A percentile compares a stretch with the other conserved stretches of the same genome.
Conservation (phyloP, 202 grass and related monocot species). For the Panicum virgatum region DNA sequence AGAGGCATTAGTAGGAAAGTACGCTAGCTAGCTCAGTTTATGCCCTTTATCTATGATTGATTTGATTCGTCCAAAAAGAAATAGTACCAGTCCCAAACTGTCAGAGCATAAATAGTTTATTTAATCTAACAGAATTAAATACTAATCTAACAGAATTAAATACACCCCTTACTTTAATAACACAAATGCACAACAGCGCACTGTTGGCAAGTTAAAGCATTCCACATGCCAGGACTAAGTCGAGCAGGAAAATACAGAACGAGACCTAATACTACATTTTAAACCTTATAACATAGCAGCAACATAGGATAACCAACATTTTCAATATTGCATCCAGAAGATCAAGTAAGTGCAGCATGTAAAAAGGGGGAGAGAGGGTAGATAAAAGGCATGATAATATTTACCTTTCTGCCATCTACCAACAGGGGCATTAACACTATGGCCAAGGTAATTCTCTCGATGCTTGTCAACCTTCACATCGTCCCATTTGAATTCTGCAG, state of each 20-base stretch:
- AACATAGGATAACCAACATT: constrained; percentile 6
- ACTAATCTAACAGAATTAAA: too few relatives aligned
- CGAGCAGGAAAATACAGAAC: neutral
- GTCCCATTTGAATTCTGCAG: constrained; percentile 97
- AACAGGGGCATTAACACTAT: constrained; percentile 91
- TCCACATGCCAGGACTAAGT: neutral
- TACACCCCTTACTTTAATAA: neutral
- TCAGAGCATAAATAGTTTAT: neutral
- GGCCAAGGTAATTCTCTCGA: constrained; percentile 94
- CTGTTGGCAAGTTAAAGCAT: neutral
- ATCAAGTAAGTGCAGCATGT: neutral
- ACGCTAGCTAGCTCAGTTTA: neutral
- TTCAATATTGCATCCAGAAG: neutral
- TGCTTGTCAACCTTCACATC: constrained; percentile 99
- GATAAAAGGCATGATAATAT: neutral
- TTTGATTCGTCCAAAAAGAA: neutral
- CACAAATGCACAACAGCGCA: neutral
- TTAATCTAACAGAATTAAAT: neutral
- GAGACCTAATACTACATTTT: neutral
- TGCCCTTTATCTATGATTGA: neutral
- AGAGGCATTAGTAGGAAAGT: neutral
- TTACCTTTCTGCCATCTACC: constrained; percentile 99
- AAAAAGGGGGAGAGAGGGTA: neutral
- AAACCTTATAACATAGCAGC: neutral
- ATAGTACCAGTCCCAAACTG: neutral